Evolutionary conservation across 2,329 filamentous ascomycete species (phyloP), one percentile per base, ranked within the genome.

Genomic region (Phialocephala subalpina): DNA sequence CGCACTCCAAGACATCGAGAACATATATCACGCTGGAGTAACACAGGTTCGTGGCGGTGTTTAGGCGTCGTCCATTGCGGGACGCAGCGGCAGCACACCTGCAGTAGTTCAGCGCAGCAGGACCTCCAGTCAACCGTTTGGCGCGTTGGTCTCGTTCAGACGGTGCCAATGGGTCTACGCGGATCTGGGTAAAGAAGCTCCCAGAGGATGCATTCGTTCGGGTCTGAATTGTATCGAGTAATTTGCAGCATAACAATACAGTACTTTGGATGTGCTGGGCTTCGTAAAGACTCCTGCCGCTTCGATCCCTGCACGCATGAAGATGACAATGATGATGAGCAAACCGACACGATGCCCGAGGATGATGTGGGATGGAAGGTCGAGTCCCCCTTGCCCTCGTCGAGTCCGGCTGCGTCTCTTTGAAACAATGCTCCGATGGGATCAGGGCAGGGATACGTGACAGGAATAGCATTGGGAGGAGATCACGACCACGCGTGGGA

Each of bases 381-480:
- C 33, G 59, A 36, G n/a, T 53, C 9, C 22, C 65, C 66, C 67
- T 66, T 58, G 64, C 58, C 62, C 56, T 57, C 64, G 67, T 27
- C 67, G 58, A 65, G 65, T 55, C 64, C 58, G 61, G 64, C 62
- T 68, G 70, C 70, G 69, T 72, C 67, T 72, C 67, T 69, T 69
- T 75, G 73, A 75, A 74, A 75, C 73, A 71, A 71, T 64, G 35
- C 68, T 72, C 71, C 72, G 69, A 73, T 53, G 55, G 55, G 55
- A 57, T 35, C 35, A 62, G 40, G 66, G 69, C 67, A 68, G 55
- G 72, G 72, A 69, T 73, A 22, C 25, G 47, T 56, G 64, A 60
- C 69, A 66, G 59, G 63, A 68, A 72, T 70, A 49, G 60, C 61
- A 58, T 59, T n/a, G 22, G 60, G 58, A 53, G 60, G 58, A 53